Conservation (phyloP, 2,329 filamentous ascomycete species). For the Pseudogymnoascus sp. region DNA sequence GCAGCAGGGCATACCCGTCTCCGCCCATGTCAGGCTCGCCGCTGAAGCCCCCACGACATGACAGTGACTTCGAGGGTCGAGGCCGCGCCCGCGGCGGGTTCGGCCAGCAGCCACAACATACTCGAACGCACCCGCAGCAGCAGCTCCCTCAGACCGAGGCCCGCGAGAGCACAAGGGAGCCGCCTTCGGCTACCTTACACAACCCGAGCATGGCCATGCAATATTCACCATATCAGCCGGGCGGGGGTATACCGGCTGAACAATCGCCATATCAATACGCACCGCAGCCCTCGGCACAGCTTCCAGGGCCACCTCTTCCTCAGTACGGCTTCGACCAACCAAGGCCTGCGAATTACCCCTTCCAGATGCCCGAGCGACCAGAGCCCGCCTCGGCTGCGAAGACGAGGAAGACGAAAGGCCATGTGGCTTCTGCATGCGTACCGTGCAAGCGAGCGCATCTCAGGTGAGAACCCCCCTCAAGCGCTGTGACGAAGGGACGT, state of each 20-base stretch:
- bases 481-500: neutral
- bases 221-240: slow-evolving; percentile 23
- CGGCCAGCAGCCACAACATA: neutral
- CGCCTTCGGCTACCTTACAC: neutral
- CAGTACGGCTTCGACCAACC: neutral
- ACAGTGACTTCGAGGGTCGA: slow-evolving; percentile 50
- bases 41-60: slow-evolving; percentile 50
- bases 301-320: neutral
- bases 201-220: slow-evolving; percentile 11
- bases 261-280: neutral
- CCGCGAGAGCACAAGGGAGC: neutral
- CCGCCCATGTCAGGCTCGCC: slow-evolving; percentile 69
- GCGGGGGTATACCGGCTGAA: neutral
- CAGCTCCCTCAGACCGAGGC: slow-evolving; percentile 15
- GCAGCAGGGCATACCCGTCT: slow-evolving; percentile 58
- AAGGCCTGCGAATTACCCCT: neutral
- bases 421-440: slow-evolving; percentile 78
- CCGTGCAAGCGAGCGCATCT: slow-evolving; percentile 82
- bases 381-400: slow-evolving; percentile 39
- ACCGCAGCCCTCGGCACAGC: neutral
- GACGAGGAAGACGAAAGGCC: slow-evolving; percentile 64
- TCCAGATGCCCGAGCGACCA: slow-evolving; percentile 1
- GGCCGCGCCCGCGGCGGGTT: slow-evolving; percentile 39
- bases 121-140: slow-evolving; percentile 16
- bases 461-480: slow-evolving; percentile 36